phyloP scores from a whole-genome alignment of 2,329 filamentous ascomycete species.

The Aurifilum marmelostoma region DNA sequence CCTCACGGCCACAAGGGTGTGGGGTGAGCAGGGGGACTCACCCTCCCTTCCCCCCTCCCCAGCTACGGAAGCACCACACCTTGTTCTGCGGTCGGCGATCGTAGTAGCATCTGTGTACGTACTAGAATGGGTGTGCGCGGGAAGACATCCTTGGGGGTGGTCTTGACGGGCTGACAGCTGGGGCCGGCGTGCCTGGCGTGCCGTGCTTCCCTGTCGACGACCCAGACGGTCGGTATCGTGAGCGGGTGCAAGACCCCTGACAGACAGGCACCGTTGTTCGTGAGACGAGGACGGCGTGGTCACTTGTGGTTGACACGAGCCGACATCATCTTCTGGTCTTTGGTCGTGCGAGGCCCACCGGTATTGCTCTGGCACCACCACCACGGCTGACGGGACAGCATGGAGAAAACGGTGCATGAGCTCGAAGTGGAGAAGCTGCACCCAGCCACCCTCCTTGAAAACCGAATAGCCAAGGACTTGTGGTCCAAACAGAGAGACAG shows the following conservation, averaged over 20 bases:
- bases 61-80: not conserved
- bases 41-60: not conserved
- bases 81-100: not conserved
- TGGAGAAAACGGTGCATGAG: not conserved
- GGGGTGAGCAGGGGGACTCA: not conserved
- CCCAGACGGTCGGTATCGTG: conserved; percentile 29
- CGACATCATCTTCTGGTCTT: not conserved
- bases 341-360: not conserved
- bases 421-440: not conserved
- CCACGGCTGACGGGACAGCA: not conserved
- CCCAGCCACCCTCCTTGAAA: not conserved
- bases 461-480: not conserved
- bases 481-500: not conserved
- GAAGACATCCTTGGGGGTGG: conserved; percentile 4
- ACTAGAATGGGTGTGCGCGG: not conserved
- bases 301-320: not conserved
- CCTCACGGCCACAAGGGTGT: conserved; percentile 6
- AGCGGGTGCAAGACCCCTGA: conserved; percentile 24
- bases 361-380: not conserved
- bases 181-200: conserved; percentile 8
- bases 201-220: conserved; percentile 22
- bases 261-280: conserved; percentile 8
- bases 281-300: not conserved
- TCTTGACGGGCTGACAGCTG: conserved; percentile 22
- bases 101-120: conserved; percentile 5